These are phyloP conservation scores for Raddia distichophylla DNA, from an alignment of 176 grass and related monocot genomes.

Conservation along the genomic window DNA sequence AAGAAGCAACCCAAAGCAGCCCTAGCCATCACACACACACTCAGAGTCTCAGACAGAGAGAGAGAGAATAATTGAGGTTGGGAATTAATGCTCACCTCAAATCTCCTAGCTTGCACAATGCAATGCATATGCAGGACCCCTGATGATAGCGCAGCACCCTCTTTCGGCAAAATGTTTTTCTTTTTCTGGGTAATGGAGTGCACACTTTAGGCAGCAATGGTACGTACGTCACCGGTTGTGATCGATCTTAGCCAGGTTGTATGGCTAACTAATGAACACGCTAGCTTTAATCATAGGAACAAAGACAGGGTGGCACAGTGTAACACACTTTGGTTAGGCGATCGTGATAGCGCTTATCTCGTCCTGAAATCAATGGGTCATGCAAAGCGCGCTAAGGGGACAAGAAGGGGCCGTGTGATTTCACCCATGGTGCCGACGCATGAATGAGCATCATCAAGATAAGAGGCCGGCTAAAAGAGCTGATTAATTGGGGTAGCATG, in stretches of 20 bases:
- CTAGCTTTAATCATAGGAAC: background rate
- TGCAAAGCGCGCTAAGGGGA: background rate
- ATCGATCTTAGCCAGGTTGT: background rate
- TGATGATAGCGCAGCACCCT: background rate
- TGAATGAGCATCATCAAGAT: background rate
- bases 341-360: constrained; percentile 19
- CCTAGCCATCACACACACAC: background rate
- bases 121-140: constrained; percentile 3
- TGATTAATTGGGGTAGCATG: background rate
- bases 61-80: background rate
- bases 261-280: background rate
- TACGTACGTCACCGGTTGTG: background rate
- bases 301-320: background rate
- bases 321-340: background rate
- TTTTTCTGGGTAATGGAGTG: background rate
- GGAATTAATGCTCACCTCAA: background rate
- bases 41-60: too few species aligned
- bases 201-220: background rate
- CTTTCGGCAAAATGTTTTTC: background rate
- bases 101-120: background rate
- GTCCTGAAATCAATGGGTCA: background rate
- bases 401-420: background rate
- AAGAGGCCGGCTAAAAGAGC: too few species aligned
- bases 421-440: background rate
- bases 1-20: background rate